Evolutionary conservation across 2,329 filamentous ascomycete genomes (phyloP).

Genomic region (Aphanocladium album): DNA sequence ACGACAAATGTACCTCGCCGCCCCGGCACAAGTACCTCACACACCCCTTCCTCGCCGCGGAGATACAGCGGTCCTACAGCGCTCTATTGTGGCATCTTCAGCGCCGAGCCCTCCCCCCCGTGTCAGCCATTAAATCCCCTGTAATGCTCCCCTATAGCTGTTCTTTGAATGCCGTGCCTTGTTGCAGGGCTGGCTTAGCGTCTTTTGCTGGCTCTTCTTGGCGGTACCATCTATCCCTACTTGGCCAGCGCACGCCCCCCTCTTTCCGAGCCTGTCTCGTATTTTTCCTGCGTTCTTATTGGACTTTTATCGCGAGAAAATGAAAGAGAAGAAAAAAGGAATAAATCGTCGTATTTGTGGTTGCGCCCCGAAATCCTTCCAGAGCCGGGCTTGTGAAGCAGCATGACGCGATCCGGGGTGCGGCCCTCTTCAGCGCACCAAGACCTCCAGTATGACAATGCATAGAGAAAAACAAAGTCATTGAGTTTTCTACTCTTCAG

Average conservation of each 20-base stretch:
- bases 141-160: neutral
- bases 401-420: too few species aligned
- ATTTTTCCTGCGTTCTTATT: neutral
- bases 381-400: too few species aligned
- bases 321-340: neutral
- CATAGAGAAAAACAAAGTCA: too few species aligned
- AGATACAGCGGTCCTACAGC: neutral
- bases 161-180: neutral
- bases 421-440: too few species aligned
- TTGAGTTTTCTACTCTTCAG: neutral
- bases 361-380: too few species aligned
- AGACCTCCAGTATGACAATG: too few species aligned
- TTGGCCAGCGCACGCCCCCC: neutral
- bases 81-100: neutral
- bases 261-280: neutral
- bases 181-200: neutral
- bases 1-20: neutral
- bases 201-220: neutral
- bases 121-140: neutral
- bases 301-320: neutral
- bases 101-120: too few species aligned
- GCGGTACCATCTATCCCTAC: neutral
- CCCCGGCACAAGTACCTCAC: neutral
- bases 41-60: neutral
- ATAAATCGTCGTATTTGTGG: neutral